Percentiles rank a stretch among this genome's conserved stretches.
phyloP scores from a whole-genome alignment of 2,329 filamentous ascomycete species.

The Trichoderma sp. region DNA sequence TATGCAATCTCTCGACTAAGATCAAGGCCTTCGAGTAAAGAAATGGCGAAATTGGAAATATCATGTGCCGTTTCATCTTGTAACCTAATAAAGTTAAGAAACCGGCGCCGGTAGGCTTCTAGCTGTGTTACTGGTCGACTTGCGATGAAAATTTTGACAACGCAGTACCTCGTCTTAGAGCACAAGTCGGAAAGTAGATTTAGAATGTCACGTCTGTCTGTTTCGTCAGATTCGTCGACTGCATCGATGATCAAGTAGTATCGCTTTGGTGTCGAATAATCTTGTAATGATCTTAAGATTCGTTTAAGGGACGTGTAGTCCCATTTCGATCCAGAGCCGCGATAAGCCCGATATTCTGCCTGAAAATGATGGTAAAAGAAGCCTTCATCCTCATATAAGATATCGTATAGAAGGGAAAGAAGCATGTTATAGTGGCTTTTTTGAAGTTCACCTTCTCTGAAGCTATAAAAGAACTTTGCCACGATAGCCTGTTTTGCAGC shows the following conservation, averaged over 20 bases:
- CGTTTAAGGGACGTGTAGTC: not conserved
- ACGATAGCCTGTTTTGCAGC: not conserved
- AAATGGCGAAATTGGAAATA: not conserved
- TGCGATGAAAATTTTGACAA: not conserved
- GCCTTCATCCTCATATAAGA: not conserved
- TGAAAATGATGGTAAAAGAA: not conserved
- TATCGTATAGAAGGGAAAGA: not conserved
- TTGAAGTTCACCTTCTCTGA: not conserved
- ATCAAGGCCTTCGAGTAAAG: not conserved
- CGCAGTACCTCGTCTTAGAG: not conserved
- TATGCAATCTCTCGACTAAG: not conserved
- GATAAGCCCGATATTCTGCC: not conserved
- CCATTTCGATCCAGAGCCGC: not conserved
- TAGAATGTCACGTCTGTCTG: not conserved
- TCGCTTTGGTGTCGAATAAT: not conserved
- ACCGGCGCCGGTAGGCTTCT: not conserved
- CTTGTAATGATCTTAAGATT: not conserved
- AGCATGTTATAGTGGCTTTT: not conserved
- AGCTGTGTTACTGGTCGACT: not conserved
- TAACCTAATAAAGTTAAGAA: not conserved
- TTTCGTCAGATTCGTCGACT: not conserved
- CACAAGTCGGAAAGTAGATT: not conserved
- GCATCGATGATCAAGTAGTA: not conserved
- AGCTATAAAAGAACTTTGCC: not conserved
- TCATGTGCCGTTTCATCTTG: not conserved